These are phyloP conservation scores for Leccinum barrowsii DNA, from an alignment of 768 basidiomycete species.

Conservation along the genomic window DNA sequence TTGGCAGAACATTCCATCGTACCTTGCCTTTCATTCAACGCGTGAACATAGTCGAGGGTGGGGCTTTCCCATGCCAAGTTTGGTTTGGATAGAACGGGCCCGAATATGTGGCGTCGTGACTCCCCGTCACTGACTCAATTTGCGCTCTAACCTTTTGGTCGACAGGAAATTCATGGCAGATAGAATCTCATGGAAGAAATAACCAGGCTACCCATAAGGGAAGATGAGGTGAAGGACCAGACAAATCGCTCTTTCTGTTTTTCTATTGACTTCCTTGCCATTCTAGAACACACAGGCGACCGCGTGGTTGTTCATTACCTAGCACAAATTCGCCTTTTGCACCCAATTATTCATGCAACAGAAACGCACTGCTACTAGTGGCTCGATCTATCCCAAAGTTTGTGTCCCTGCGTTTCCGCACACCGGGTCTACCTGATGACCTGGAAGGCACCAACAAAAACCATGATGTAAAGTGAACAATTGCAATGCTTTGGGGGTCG, in stretches of 20 bases:
- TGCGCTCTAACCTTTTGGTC: background rate
- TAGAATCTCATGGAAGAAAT: background rate
- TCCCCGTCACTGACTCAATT: background rate
- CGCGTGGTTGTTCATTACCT: background rate
- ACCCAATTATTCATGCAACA: too few species aligned
- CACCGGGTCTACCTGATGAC: too few species aligned
- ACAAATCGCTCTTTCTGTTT: background rate
- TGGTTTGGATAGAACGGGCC: too few species aligned
- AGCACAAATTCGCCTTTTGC: too few species aligned
- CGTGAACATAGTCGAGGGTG: background rate
- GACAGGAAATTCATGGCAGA: background rate
- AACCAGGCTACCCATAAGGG: background rate
- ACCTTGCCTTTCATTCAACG: background rate
- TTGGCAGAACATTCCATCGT: background rate
- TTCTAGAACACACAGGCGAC: background rate
- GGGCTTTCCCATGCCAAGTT: background rate
- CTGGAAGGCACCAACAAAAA: too few species aligned
- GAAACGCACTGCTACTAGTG: too few species aligned
- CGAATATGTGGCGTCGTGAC: background rate
- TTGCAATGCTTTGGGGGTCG: too few species aligned
- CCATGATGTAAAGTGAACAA: too few species aligned
- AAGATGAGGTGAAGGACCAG: background rate
- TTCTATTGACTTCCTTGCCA: background rate
- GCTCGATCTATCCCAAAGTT: too few species aligned
- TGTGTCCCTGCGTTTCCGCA: too few species aligned